Base-by-base conservation (phyloP, 345 rosid genomes). In the Abelmoschus esculentus region DNA sequence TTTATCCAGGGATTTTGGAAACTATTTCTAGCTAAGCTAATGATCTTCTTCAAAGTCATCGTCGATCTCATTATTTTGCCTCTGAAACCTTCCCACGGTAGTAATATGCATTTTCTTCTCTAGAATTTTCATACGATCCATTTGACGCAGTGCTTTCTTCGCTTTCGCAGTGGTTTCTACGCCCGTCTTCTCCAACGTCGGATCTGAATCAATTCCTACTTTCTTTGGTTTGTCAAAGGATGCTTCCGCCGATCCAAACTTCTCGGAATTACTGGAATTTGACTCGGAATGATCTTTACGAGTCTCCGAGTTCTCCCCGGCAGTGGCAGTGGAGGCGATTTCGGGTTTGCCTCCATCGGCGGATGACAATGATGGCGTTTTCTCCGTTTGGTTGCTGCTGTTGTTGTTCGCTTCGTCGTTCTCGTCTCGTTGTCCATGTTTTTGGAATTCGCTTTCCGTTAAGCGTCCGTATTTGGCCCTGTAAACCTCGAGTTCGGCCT, bases 401-500 rank as follows among this genome's bases (percentile, higher is more conserved):
- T 7, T 40, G 44, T 73, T 82, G 40, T 74, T 49, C 28, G 65
- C 77, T 11, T 71, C 76, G 22, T 73, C 73, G n/a, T 31, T 62
- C 47, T 18, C 38, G 4, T 70, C n/a, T 15, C 42, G 53, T 22
- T 9, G 65, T 8, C 11, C 44, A 8, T 40, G 44, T 9, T 8
- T 42, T 69, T 53, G 53, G 26, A 55, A 57, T 49, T 76, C 86
- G 1, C 68, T 77, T 58, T 80, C 87, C 57, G 40, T 46, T 57
- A 91, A 66, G 75, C 15, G 69, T 44, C 93, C 96, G 66, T 78
- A 82, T 69, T 76, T 87, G 29, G 49, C 80, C 73, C 90, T 85
- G 58, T 84, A 95, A 46, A 68, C 87, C 22, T 85, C 89, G 32
- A 91, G 70, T 70, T 90, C 95, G 59, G 72, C 83, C 82, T 83